Base-by-base conservation (phyloP, 306 rosid species). In the Alnus glutinosa region DNA sequence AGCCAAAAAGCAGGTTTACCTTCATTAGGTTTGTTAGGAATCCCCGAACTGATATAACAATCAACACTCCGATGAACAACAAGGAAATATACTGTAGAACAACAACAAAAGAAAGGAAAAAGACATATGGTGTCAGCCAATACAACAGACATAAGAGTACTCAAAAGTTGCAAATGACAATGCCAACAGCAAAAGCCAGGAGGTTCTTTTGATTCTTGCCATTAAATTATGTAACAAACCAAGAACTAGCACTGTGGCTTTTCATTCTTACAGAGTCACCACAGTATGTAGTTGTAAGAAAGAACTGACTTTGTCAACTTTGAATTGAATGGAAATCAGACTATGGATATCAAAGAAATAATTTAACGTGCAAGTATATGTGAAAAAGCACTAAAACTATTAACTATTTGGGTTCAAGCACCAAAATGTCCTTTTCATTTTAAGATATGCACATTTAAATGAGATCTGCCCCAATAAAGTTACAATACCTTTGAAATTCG, bases 21-120 rank as follows among this genome's bases (percentile, higher is more conserved):
- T 95, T 95, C 99, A 93, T 95, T 57, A 95, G 89, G 88, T 95
- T 95, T 80, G 98, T 90, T 85, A 95, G 81, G 88, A 95, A 95
- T 71, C 99, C 99, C 64, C 97, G 97, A 71, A 95, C 96, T 15
- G 99, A 95, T 84, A 91, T 93, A 52, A 89, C 99, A 42, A 95
- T 84, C 93, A 95, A 81, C 91, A 95, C 86, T 86, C 99, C 98
- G 0, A 95, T 95, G 88, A 95, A 95, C 73, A 91, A 80, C 73
- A 93, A 89, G 78, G 99, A 95, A 71, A 93, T 93, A 81, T 95
- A 93, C 99, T 95, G 94, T 72, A 89, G 36, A 81, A 75, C 47
- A 75, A 85, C 19, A 61, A 54, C 11, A 47, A 75, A 76, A 79
- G 58, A 67, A 70, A 58, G 4, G 80, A 62, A 73, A 46, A 30